Base-by-base conservation (phyloP, 345 rosid species). In the Carallia brachiata region DNA sequence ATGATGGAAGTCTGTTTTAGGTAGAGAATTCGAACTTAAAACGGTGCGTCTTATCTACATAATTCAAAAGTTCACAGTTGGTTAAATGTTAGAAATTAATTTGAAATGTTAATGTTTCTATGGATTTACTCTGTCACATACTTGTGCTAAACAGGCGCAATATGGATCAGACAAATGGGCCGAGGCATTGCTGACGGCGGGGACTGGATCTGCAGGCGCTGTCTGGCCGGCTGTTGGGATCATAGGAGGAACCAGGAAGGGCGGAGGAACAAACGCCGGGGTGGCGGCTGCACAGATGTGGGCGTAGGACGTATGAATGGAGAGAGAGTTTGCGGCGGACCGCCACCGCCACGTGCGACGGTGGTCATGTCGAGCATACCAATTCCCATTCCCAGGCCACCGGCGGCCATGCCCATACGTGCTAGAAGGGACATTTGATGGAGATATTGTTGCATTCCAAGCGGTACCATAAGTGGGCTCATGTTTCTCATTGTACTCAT, bases 351-450 rank as follows among this genome's bases (percentile, higher is more conserved):
- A 0, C 64, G 48, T 0, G 82, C 68, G 18, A 27, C 48, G 10
- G 71, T 12, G 73, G 53, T 82, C 18, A 75, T 39, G 52, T 79
- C 83, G 6, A 77, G 67, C 77, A 73, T 57, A 6, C 70, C 67
- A 52, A 75, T 81, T 57, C 80, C 89, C 81, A 74, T 72, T 13
- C 39, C 81, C 78, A 2, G 80, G 57, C 34, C 34, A 47, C 63
- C 65, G 23, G 73, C 52, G 23, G 77, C 84, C 67, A 78, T 75
- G 16, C 83, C 87, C 80, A 82, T 80, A 7, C 77, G 76, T 1
- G 89, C 79, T 47, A 87, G 76, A 58, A 83, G 74, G 66, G 89
- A 82, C 89, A 89, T 80, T 65, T 87, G 91, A 34, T 83, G 84
- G 27, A 82, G 89, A 31, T 79, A 79, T 4, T 70, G 89, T 23